phyloP scores from a whole-genome alignment of 768 basidiomycete species.

The Termitomyces sp. region DNA sequence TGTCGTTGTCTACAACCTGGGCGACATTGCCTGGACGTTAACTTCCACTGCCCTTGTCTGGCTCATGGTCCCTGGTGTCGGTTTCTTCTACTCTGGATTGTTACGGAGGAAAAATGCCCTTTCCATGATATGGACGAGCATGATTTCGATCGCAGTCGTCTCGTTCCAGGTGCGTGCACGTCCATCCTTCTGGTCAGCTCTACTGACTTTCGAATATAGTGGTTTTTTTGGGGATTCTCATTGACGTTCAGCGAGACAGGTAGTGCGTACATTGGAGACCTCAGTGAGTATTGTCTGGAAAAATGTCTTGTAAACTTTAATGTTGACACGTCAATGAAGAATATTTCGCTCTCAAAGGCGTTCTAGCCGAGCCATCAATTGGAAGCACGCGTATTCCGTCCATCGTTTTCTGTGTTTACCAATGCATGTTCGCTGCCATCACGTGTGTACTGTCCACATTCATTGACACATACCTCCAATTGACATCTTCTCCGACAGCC shows the following conservation, averaged over 20 bases:
- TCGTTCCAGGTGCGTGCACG: conserved; percentile 68
- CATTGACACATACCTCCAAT: neutral
- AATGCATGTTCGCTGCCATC: conserved; percentile 87
- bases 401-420: conserved; percentile 78
- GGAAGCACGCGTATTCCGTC: conserved; percentile 69
- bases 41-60: conserved; percentile 75
- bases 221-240: conserved; percentile 98
- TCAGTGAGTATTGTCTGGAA: conserved; percentile 45
- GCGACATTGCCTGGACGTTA: conserved; percentile 55
- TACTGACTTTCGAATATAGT: conserved; percentile 34
- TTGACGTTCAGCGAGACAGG: conserved; percentile 83
- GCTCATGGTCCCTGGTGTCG: conserved; percentile 82
- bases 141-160: conserved; percentile 73
- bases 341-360: conserved; percentile 80
- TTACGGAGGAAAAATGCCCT: conserved; percentile 91
- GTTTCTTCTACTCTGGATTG: conserved; percentile 88
- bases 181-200: neutral
- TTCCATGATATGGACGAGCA: conserved; percentile 79
- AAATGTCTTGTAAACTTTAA: neutral
- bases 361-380: conserved; percentile 68
- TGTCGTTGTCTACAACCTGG: conserved; percentile 35
- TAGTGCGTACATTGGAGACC: conserved; percentile 74
- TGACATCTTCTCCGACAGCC: conserved; percentile 33
- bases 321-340: conserved; percentile 27
- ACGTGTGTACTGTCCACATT: conserved; percentile 53